Percentiles rank a stretch among this genome's conserved stretches.
Conservation (phyloP, 2,329 filamentous ascomycete species). For the Setomelanomma holmii region DNA sequence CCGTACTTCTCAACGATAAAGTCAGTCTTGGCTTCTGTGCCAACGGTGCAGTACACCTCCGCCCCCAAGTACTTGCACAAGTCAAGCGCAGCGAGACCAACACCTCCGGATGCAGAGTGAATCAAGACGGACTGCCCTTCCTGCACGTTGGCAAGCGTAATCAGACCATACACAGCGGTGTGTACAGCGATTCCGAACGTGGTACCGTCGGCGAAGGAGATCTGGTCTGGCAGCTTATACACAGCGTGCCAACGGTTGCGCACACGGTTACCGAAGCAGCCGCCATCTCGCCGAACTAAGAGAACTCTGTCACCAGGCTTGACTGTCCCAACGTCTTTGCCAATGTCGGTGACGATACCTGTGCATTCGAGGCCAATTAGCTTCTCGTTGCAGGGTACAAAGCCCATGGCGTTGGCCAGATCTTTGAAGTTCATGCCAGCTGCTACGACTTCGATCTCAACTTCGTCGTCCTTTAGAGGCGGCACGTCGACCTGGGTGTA, state of each 20-base stretch:
- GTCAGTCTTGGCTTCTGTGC: slow-evolving; percentile 19
- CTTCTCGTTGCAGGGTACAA: slow-evolving; percentile 22
- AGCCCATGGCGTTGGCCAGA: slow-evolving; percentile 29
- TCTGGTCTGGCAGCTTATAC: slow-evolving; percentile 10
- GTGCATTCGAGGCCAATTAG: slow-evolving; percentile 18
- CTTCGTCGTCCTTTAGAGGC: slow-evolving; percentile 16
- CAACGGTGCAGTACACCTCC: slow-evolving; percentile 5
- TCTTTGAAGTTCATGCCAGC: slow-evolving; percentile 23
- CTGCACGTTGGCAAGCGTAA: slow-evolving; percentile 24
- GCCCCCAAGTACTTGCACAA: slow-evolving; percentile 18
- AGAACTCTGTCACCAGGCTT: not conserved
- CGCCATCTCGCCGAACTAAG: not conserved
- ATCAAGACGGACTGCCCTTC: slow-evolving; percentile 37
- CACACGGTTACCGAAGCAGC: not conserved
- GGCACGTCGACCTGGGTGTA: slow-evolving; percentile 9
- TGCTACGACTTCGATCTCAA: slow-evolving; percentile 32
- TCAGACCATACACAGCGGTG: slow-evolving; percentile 21
- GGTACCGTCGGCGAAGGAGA: slow-evolving; percentile 20
- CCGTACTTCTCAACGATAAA: slow-evolving; percentile 22
- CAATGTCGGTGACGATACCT: slow-evolving; percentile 9
- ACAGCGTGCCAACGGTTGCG: not conserved
- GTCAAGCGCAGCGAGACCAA: slow-evolving; percentile 28
- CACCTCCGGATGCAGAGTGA: slow-evolving; percentile 28
- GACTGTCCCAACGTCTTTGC: not conserved
- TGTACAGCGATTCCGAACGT: not conserved